Evolutionary conservation across 2,329 filamentous ascomycete species (phyloP).

Genomic region (Penicillium sp.): DNA sequence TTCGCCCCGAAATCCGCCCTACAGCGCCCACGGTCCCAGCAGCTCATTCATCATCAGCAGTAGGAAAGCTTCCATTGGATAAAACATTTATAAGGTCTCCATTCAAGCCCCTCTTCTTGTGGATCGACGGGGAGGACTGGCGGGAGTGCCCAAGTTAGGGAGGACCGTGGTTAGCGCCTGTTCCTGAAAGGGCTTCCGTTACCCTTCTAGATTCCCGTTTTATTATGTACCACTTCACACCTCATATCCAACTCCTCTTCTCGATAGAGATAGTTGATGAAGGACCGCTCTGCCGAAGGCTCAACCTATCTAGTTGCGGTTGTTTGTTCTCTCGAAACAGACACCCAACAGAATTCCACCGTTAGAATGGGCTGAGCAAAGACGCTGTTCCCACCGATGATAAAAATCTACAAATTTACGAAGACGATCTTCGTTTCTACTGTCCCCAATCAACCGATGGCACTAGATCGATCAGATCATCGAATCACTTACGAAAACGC

Average conservation of each 20-base stretch:
- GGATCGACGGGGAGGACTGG: conserved; percentile 26
- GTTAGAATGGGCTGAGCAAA: not conserved
- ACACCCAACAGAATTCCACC: not conserved
- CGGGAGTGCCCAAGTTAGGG: not conserved
- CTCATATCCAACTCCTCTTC: not conserved
- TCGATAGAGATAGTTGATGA: not conserved
- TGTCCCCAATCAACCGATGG: not conserved
- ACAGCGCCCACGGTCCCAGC: not conserved
- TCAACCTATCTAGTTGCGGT: not conserved
- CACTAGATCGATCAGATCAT: not conserved
- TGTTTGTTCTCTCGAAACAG: not conserved
- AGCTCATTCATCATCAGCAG: not conserved
- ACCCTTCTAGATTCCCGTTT: not conserved
- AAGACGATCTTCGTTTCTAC: not conserved
- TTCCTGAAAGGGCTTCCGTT: not conserved
- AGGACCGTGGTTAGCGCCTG: not conserved
- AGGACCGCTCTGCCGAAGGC: no score
- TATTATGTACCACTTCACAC: not conserved
- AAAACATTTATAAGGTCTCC: not conserved
- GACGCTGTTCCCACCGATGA: not conserved
- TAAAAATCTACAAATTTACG: not conserved
- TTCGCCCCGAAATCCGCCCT: not conserved
- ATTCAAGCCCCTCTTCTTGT: not conserved
- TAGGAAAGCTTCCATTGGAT: not conserved
- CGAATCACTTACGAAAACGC: not conserved